phyloP scores from a whole-genome alignment of 176 grass and related monocot species.

The Raddia distichophylla region DNA sequence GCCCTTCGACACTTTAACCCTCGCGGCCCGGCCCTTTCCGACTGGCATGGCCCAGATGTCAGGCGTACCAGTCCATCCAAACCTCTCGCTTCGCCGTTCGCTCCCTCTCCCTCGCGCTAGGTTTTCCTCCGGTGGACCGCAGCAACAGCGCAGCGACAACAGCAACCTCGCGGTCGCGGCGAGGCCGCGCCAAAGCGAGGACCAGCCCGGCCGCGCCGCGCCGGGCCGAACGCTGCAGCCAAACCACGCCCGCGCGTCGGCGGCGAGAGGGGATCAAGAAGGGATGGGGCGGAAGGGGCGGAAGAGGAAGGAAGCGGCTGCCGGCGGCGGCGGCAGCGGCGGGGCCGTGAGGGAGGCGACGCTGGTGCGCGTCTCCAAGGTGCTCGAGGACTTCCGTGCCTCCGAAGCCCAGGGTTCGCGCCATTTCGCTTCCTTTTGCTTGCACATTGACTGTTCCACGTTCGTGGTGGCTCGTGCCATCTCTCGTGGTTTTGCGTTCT shows the following conservation, averaged over 20 bases:
- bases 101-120: conserved; percentile 42
- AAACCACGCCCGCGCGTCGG: neutral
- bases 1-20: neutral
- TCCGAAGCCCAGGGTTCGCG: conserved; percentile 64
- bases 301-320: conserved; percentile 25
- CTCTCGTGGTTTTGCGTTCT: neutral
- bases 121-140: conserved; percentile 42
- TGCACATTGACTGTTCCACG: neutral
- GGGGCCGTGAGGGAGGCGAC: conserved; percentile 43
- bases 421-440: neutral
- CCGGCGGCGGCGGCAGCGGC: neutral
- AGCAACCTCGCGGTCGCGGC: conserved; percentile 10
- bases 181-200: neutral
- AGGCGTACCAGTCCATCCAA: neutral
- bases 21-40: neutral
- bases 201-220: neutral
- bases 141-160: neutral
- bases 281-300: conserved; percentile 46
- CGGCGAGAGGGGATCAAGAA: neutral
- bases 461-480: neutral
- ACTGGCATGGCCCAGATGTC: conserved; percentile 24
- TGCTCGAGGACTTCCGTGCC: conserved; percentile 62
- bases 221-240: conserved; percentile 22
- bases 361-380: conserved; percentile 42
- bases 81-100: neutral